phyloP scores from a whole-genome alignment of 345 rosid genomes.

The Limnanthes douglasii region DNA sequence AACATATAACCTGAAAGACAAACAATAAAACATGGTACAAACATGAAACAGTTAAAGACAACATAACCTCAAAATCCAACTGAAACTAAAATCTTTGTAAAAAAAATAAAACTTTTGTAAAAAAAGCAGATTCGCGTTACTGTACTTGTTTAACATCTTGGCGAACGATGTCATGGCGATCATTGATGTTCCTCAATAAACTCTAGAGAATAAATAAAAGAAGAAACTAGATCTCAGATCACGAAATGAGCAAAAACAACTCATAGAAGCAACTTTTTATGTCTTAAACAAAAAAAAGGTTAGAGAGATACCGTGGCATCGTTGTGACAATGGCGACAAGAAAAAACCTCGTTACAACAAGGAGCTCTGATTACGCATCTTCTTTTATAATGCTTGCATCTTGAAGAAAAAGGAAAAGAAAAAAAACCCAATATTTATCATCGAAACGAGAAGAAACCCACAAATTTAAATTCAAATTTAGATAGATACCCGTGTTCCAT shows the following conservation, averaged over 20 bases:
- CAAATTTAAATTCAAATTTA: no score
- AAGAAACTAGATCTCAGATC: background rate
- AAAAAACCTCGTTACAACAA: constrained; percentile 83
- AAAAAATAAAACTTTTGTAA: background rate
- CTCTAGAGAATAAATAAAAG: constrained; percentile 25
- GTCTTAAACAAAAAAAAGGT: background rate
- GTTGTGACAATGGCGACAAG: constrained; percentile 94
- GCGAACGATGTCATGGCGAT: constrained; percentile 72
- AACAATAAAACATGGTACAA: no score
- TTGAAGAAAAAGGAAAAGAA: constrained; percentile 9
- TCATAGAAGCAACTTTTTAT: background rate
- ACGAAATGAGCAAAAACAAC: background rate
- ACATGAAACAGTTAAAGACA: constrained; percentile 2
- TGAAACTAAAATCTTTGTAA: no score
- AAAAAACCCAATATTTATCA: constrained; percentile 6
- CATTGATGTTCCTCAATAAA: constrained; percentile 38
- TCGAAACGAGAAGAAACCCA: background rate
- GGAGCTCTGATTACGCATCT: constrained; percentile 91
- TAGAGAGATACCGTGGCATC: constrained; percentile 42
- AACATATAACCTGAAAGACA: constrained; percentile 89
- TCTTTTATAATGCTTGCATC: constrained; percentile 89
- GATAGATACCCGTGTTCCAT: constrained; percentile 99
- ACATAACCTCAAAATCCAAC: no score
- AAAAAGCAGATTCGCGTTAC: background rate
- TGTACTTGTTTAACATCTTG: constrained; percentile 67